Evolutionary conservation across 768 basidiomycete genomes (phyloP), one percentile per base, ranked within the genome.

Genomic region (Fistulinella prunicolor): DNA sequence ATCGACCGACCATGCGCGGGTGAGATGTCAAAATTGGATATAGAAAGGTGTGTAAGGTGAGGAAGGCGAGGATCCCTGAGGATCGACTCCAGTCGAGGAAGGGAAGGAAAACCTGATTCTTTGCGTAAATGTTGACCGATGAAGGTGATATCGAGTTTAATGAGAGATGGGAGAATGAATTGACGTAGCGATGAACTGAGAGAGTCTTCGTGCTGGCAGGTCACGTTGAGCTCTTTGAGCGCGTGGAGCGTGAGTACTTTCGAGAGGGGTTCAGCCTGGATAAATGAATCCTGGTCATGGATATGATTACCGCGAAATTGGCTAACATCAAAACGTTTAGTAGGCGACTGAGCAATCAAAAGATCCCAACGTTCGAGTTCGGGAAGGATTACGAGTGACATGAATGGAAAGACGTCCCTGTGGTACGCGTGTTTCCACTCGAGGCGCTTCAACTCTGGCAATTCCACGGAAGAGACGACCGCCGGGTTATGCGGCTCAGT

Each of bases 11-110:
- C 69, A 19, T 70, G 60, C 38, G 72, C 73, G 5, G 60, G 42
- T 9, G 66, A 62, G 50, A 82, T 67, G 39, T 66, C 64, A 59
- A 77, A 77, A 42, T 71, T 68, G 34, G 76, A 73, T 38, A 83
- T 56, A 16, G 76, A 74, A 48, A 83, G 73, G 51, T 77, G 71
- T 24, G 77, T 77, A 30, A 83, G 66, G 46, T 67, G 57, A 3
- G 69, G 73, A 23, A 81, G 71, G 42, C 79, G 78, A 6, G 80
- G 79, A 61, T 82, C 79, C 44, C 75, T 74, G 58, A 82, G 79
- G 47, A 83, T 67, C 30, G 66, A 72, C 60, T 80, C 78, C 23
- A 78, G 69, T 24, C 74, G 71, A 32, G 77, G 76, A 44, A 82
- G 64, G 6, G 55, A 43, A 13, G 75, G 73, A 13, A 56, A 16